A percentile compares a stretch with the other conserved stretches of the same genome.
Evolutionary conservation across 2,329 filamentous ascomycete genomes (phyloP).

Genomic region (Botrytis aclada): DNA sequence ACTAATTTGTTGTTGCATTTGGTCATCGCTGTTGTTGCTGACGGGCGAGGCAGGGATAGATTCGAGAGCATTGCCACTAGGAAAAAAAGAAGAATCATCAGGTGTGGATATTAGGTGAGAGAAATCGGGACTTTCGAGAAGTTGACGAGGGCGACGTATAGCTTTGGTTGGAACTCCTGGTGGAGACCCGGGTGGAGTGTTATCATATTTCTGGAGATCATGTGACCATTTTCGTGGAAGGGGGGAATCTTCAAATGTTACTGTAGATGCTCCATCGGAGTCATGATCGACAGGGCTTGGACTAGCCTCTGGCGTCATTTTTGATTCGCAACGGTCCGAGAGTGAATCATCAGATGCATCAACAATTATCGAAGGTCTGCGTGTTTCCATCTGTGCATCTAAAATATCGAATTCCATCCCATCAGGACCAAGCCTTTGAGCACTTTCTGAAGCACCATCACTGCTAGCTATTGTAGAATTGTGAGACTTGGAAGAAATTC

Average conservation of each 20-base stretch:
- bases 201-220: constrained; percentile 23
- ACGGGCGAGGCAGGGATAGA: constrained; percentile 27
- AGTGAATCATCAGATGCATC: constrained; percentile 28
- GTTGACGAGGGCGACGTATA: constrained; percentile 21
- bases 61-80: constrained; percentile 31
- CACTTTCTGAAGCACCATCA: constrained; percentile 17
- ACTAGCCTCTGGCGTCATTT: constrained; percentile 6
- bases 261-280: constrained; percentile 10
- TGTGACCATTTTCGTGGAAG: constrained; percentile 26
- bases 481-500: not conserved
- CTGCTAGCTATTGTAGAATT: constrained; percentile 6
- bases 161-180: constrained; percentile 20
- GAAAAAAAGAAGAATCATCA: constrained; percentile 28
- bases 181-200: constrained; percentile 31
- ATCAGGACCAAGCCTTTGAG: constrained; percentile 5
- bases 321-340: constrained; percentile 21
- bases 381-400: not conserved
- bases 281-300: constrained; percentile 23
- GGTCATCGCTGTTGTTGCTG: constrained; percentile 50
- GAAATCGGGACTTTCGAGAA: constrained; percentile 27
- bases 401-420: constrained; percentile 18
- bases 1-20: constrained; percentile 76
- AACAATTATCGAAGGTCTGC: constrained; percentile 10
- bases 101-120: constrained; percentile 22
- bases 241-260: constrained; percentile 28